Percentiles rank a stretch among this genome's conserved stretches.
phyloP scores from a whole-genome alignment of 225 moss, liverwort and hornwort species.

The Asterella californica region DNA sequence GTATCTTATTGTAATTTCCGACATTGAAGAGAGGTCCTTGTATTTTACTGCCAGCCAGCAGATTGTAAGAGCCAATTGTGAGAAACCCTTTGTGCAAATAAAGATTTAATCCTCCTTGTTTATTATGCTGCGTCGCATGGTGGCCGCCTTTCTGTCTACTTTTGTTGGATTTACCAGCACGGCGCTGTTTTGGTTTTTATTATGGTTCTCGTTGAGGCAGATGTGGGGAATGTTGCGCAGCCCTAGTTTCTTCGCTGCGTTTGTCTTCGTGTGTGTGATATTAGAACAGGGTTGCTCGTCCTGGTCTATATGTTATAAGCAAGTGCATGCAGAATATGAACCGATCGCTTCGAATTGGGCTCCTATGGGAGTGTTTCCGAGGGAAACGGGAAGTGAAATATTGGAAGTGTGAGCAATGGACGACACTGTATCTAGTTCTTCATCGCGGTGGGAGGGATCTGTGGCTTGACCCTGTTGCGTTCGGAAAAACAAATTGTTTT shows the following conservation, averaged over 20 bases:
- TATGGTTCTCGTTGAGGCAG: neutral
- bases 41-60: slow-evolving; percentile 80
- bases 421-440: no score
- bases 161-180: neutral
- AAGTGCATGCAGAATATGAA: no score
- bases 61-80: slow-evolving; percentile 91
- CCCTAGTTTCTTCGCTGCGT: neutral
- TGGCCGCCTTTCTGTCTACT: neutral
- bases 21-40: slow-evolving; percentile 52
- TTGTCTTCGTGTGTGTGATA: neutral
- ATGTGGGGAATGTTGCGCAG: neutral
- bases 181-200: neutral
- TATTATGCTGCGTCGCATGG: slow-evolving; percentile 7
- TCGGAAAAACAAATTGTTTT: no score
- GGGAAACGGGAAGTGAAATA: no score
- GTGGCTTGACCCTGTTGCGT: no score
- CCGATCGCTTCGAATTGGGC: no score
- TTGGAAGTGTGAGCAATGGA: no score
- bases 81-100: slow-evolving; percentile 57
- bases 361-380: no score
- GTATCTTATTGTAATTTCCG: slow-evolving; percentile 85
- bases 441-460: no score
- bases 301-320: neutral
- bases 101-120: slow-evolving; percentile 34
- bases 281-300: neutral